Evolutionary conservation across 208 protist species (phyloP).

Genomic region (Jaenimonas drosophilae): DNA sequence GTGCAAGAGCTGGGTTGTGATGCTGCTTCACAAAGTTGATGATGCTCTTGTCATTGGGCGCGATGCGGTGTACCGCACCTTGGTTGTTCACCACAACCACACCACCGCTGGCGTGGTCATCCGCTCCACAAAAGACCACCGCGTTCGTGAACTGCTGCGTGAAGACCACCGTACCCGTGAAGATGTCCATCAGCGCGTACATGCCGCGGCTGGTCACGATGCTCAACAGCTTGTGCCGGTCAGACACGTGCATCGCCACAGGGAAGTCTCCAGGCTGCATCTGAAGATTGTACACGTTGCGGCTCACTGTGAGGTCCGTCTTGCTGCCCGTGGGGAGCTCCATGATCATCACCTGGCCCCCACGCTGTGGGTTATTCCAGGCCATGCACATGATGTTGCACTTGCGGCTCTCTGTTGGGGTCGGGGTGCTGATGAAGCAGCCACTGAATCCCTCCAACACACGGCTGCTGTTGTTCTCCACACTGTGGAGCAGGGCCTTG

Average conservation of each 20-base stretch:
- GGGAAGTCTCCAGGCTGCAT: slow-evolving; percentile 96
- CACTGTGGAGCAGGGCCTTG: slow-evolving; percentile 95
- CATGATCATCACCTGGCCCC: slow-evolving; percentile 87
- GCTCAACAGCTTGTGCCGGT: slow-evolving; percentile 95
- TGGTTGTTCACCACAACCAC: slow-evolving; percentile 96
- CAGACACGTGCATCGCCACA: slow-evolving; percentile 92
- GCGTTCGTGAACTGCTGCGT: slow-evolving; percentile 93
- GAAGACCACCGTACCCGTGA: slow-evolving; percentile 91
- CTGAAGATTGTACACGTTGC: slow-evolving; percentile 39
- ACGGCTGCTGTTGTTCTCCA: slow-evolving; percentile 92
- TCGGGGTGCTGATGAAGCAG: slow-evolving; percentile 85
- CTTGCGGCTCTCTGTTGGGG: slow-evolving; percentile 49
- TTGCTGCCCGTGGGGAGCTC: slow-evolving; percentile 78
- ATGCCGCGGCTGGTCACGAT: slow-evolving; percentile 96
- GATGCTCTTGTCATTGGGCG: slow-evolving; percentile 95
- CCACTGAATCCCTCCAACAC: slow-evolving; percentile 96
- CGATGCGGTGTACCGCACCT: slow-evolving; percentile 90
- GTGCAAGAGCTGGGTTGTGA: slow-evolving; percentile 91
- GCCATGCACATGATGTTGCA: slow-evolving; percentile 95
- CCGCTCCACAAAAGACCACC: slow-evolving; percentile 95
- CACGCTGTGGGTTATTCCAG: slow-evolving; percentile 72
- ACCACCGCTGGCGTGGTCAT: slow-evolving; percentile 81
- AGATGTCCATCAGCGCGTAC: slow-evolving; percentile 94
- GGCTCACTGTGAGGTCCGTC: slow-evolving; percentile 56
- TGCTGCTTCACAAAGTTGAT: slow-evolving; percentile 94